Base-by-base conservation (phyloP, 345 rosid genomes). In the Toxicodendron radicans region DNA sequence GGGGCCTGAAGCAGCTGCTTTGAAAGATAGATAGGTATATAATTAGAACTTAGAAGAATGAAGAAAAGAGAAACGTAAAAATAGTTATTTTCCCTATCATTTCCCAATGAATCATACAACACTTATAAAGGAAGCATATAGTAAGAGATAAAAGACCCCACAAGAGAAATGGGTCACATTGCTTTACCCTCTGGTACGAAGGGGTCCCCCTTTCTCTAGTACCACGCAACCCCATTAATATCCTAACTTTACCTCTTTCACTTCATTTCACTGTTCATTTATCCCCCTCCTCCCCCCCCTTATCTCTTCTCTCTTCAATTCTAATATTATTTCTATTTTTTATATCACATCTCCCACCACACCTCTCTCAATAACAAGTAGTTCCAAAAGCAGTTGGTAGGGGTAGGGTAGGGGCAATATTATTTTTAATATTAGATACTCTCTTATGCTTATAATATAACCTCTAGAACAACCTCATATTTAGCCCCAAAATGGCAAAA, bases 231-330 rank as follows among this genome's bases (percentile, higher is more conserved):
- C 57, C 35, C 54, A 41, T 54, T 52, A 20, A 32, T 52, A 20
- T 23, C 5, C 17, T 7, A 7, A 48, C 38, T 20, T 30, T 24
- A 23, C 68, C 13, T 23, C 27, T 75, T 75, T 71, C 59, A 69
- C 81, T 75, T 21, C 18, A 1, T 24, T 52, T 17, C 56, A 78
- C 84, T 86, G 74, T 74, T 79, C 78, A 71, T 76, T 82, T 79
- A 8, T n/a, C 75, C n/a, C n/a, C n/a, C n/a, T n/a, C n/a, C n/a
- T n/a, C n/a, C n/a, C n/a, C n/a, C n/a, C 69, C 76, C 76, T 65
- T 59, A 70, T 73, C 71, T 66, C 38, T 66, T 66, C n/a, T n/a
- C n/a, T n/a, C n/a, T n/a, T n/a, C n/a, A n/a, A n/a, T n/a, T n/a
- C n/a, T n/a, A n/a, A 38, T 18, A 24, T 30, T 73, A 18, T 18